Conservation (phyloP, 257 asterid genomes). For the Cordia subcordata region DNA sequence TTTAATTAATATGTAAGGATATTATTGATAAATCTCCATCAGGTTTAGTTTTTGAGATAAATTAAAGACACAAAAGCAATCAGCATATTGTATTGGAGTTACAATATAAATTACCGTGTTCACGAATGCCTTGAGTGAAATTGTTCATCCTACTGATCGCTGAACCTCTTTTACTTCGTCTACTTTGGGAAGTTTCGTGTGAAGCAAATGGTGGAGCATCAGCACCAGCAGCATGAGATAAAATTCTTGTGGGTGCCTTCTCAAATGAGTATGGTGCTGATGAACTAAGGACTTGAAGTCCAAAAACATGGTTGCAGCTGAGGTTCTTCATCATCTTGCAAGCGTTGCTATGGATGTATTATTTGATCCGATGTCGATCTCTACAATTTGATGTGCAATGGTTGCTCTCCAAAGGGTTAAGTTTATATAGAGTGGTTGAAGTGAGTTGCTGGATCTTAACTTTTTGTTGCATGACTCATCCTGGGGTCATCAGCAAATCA, state of each 20-base stretch:
- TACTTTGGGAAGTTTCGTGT: neutral
- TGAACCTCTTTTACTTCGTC: neutral
- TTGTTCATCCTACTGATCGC: neutral
- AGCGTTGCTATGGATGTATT: neutral
- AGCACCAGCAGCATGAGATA: neutral
- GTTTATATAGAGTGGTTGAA: neutral
- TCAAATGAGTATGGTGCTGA: slow-evolving; percentile 2
- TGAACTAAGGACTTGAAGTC: neutral
- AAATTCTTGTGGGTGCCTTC: neutral
- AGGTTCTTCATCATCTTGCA: slow-evolving; percentile 8
- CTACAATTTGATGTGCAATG: neutral
- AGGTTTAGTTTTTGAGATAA: too few relatives aligned
- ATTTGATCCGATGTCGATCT: too few relatives aligned
- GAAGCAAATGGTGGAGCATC: neutral
- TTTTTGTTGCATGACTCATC: slow-evolving; percentile 7
- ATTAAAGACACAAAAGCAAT: too few relatives aligned
- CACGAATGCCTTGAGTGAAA: too few relatives aligned
- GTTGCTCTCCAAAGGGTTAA: too few relatives aligned
- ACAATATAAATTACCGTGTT: neutral
- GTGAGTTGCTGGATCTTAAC: slow-evolving; percentile 5
- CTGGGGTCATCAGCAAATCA: slow-evolving; percentile 8
- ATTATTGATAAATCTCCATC: too few relatives aligned
- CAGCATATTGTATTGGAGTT: too few relatives aligned
- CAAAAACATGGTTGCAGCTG: neutral
- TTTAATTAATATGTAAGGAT: too few relatives aligned